These are phyloP conservation scores for Corinectria fuckeliana DNA, from an alignment of 2,329 filamentous ascomycete genomes.

Conservation along the genomic window DNA sequence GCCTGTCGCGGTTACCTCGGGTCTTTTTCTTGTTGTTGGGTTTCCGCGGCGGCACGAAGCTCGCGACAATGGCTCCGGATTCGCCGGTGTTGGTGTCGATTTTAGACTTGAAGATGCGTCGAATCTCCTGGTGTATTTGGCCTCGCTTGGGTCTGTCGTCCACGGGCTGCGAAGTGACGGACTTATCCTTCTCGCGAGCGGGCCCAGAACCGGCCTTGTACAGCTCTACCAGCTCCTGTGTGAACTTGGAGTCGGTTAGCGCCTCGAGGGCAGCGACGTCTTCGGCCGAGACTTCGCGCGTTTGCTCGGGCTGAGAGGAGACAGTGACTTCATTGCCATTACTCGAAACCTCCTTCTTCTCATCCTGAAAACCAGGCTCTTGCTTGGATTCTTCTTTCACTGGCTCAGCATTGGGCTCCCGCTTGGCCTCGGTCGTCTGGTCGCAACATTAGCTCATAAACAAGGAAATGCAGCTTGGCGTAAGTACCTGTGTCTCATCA, in stretches of 20 bases:
- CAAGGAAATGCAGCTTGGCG: neutral
- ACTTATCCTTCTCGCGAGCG: constrained; percentile 38
- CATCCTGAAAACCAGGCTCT: constrained; percentile 20
- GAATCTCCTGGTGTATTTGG: constrained; percentile 66
- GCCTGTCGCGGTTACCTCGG: constrained; percentile 33
- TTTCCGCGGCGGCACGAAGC: constrained; percentile 61
- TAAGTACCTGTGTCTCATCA: constrained; percentile 26
- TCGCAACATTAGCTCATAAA: constrained; percentile 16
- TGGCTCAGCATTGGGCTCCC: constrained; percentile 20
- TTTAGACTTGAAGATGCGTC: constrained; percentile 78
- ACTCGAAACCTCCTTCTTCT: constrained; percentile 24
- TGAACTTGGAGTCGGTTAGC: constrained; percentile 48
- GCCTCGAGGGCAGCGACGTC: constrained; percentile 46
- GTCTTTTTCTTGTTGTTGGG: constrained; percentile 39
- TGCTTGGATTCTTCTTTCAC: constrained; percentile 20
- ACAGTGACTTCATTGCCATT: constrained; percentile 28
- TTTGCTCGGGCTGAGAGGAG: constrained; percentile 28
- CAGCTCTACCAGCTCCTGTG: constrained; percentile 50
- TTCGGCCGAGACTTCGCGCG: constrained; percentile 40
- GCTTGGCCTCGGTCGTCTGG: constrained; percentile 24
- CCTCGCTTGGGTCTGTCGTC: constrained; percentile 54
- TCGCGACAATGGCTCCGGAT: constrained; percentile 68
- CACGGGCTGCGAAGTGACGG: constrained; percentile 49
- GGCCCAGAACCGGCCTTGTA: constrained; percentile 46
- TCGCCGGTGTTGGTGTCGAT: constrained; percentile 75